Conservation (phyloP, 2,329 filamentous ascomycete species). For the Neofusicoccum ribis region DNA sequence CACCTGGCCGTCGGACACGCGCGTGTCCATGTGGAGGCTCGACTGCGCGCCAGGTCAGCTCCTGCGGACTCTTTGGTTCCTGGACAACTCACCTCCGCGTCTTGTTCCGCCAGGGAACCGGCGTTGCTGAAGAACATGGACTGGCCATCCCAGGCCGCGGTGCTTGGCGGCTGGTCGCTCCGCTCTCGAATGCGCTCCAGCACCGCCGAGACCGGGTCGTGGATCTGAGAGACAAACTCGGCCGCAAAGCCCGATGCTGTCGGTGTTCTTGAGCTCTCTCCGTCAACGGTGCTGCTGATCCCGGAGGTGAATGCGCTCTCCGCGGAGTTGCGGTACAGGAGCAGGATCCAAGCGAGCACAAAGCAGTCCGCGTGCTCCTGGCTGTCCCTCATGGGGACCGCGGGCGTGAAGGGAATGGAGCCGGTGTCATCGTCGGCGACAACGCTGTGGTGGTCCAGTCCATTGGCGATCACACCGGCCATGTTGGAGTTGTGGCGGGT, state of each 20-base stretch:
- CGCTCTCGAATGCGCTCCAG: neutral
- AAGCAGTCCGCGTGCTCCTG: neutral
- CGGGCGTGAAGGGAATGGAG: no score
- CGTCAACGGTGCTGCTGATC: neutral
- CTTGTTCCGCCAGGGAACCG: no score
- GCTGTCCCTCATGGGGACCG: no score
- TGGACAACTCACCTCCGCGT: no score
- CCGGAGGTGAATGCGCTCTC: neutral
- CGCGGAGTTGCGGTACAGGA: neutral
- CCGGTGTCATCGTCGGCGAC: no score
- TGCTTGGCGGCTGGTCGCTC: conserved; percentile 13
- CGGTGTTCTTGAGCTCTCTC: neutral
- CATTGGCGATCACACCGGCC: no score
- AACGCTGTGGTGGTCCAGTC: no score
- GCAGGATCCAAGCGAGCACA: neutral
- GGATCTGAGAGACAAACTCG: neutral
- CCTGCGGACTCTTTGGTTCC: no score
- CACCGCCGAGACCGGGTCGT: neutral
- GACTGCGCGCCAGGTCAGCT: no score
- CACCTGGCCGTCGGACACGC: conserved; percentile 29
- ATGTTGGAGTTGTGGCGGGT: no score
- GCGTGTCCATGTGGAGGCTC: no score
- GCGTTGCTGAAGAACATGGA: no score
- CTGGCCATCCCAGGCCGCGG: neutral
- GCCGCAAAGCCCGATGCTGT: neutral